Evolutionary conservation across 768 basidiomycete species (phyloP), one percentile per base, ranked within the genome.

Genomic region (Coprinopsis sp.): DNA sequence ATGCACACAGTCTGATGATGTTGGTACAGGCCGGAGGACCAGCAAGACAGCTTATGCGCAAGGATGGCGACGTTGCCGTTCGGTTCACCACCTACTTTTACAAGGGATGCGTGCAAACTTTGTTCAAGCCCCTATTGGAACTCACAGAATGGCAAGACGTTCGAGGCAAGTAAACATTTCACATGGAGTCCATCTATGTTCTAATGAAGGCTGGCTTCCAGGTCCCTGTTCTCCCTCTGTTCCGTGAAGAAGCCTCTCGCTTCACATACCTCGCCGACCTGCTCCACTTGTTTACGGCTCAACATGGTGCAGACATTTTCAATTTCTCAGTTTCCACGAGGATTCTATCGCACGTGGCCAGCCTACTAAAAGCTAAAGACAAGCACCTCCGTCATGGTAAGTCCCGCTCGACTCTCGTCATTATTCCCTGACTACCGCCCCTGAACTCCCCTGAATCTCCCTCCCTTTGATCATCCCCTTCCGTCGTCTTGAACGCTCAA

Each of bases 11-110:
- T n/a, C n/a, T n/a, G n/a, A n/a, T n/a, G n/a, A n/a, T 34, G 24
- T 38, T 40, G 38, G 8, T 37, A 54, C 55, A 59, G 81, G 63
- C 64, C 73, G 36, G 63, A 72, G 64, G 57, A 18, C 58, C 46
- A 12, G 53, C 66, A 11, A 69, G 67, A 54, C 59, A 59, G 29
- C 57, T 57, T 10, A 47, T 55, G 12, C 81, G 84, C 44, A 91
- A 87, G 63, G 93, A 95, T 53, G 89, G 91, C 44, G 85, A 87
- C 5, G 78, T 81, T 28, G 85, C 84, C 1, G 96, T 98, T 63
- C 79, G 82, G 47, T 99, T 93, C 71, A 72, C 94, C 59, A 87
- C 93, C 30, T 91, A 91, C 62, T 95, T 97, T 65, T 97, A 97
- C 70, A 91, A 91, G 64, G 72, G 79, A 36, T 90, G 86, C 60